Conservation (phyloP, 257 asterid species). For the Lycium ferocissimum region DNA sequence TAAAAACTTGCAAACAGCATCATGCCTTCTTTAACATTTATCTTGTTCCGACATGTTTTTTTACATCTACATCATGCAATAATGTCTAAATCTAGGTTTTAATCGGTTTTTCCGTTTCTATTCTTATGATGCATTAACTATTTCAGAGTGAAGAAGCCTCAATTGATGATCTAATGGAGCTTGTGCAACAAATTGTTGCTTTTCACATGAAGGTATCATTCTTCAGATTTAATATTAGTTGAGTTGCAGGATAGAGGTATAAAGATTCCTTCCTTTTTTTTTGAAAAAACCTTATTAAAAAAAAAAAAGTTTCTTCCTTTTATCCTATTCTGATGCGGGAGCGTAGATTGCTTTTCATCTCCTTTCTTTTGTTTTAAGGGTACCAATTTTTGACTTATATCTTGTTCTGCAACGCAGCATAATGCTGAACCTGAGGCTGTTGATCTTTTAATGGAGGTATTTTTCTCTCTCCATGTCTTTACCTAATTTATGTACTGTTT, state of each 20-base stretch:
- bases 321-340: neutral
- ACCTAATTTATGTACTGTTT: neutral
- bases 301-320: neutral
- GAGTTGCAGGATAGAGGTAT: conserved; percentile 21
- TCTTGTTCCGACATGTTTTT: neutral
- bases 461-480: neutral
- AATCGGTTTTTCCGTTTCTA: neutral
- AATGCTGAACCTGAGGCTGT: conserved; percentile 94
- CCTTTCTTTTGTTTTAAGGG: neutral
- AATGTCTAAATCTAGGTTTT: neutral
- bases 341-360: neutral
- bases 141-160: conserved; percentile 65
- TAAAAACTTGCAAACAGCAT: neutral
- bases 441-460: conserved; percentile 87
- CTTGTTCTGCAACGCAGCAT: conserved; percentile 62
- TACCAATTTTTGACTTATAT: neutral
- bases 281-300: too few species aligned
- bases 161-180: conserved; percentile 80
- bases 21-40: neutral
- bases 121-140: conserved; percentile 29
- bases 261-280: neutral
- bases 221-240: conserved; percentile 3
- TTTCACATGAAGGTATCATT: conserved; percentile 87
- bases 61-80: neutral
- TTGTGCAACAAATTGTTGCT: conserved; percentile 87